Evolutionary conservation across 768 basidiomycete genomes (phyloP).

Genomic region (Trametes punicea): DNA sequence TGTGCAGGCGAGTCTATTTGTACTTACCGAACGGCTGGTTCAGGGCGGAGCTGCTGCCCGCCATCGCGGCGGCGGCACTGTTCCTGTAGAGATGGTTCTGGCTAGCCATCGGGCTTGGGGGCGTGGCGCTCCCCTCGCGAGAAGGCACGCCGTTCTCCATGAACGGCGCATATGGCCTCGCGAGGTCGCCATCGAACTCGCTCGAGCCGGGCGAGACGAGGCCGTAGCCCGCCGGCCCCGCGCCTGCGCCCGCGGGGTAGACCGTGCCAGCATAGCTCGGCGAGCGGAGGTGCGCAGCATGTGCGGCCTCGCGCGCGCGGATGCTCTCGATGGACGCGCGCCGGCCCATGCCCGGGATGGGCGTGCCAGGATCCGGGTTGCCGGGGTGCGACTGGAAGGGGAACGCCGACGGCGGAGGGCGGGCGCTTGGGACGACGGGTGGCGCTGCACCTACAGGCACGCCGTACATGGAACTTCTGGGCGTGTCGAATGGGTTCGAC

Average conservation of each 20-base stretch:
- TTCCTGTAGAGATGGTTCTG: conserved; percentile 40
- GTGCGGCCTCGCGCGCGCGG: conserved; percentile 16
- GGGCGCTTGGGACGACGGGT: not conserved
- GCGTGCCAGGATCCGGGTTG: conserved; percentile 58
- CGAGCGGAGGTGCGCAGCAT: conserved; percentile 4
- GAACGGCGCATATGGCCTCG: conserved; percentile 48
- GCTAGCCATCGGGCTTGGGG: conserved; percentile 20
- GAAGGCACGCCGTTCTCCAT: conserved; percentile 32
- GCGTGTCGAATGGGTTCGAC: conserved; percentile 19
- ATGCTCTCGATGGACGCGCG: conserved; percentile 34
- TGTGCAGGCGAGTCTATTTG: not conserved
- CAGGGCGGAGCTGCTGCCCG: conserved; percentile 23
- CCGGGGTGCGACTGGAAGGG: conserved; percentile 65
- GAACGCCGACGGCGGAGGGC: conserved; percentile 42
- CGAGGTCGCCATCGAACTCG: conserved; percentile 21
- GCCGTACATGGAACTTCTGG: conserved; percentile 16
- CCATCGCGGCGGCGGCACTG: conserved; percentile 42
- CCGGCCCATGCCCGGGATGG: conserved; percentile 39
- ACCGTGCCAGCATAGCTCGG: conserved; percentile 15
- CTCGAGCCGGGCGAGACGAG: conserved; percentile 10
- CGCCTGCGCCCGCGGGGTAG: conserved; percentile 18
- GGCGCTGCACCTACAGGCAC: conserved; percentile 9
- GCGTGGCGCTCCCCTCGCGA: conserved; percentile 23
- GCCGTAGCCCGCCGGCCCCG: conserved; percentile 19
- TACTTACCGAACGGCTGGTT: conserved; percentile 17